Evolutionary conservation across 805 yeast species (phyloP).

Genomic region (Ogataea methylovora): DNA sequence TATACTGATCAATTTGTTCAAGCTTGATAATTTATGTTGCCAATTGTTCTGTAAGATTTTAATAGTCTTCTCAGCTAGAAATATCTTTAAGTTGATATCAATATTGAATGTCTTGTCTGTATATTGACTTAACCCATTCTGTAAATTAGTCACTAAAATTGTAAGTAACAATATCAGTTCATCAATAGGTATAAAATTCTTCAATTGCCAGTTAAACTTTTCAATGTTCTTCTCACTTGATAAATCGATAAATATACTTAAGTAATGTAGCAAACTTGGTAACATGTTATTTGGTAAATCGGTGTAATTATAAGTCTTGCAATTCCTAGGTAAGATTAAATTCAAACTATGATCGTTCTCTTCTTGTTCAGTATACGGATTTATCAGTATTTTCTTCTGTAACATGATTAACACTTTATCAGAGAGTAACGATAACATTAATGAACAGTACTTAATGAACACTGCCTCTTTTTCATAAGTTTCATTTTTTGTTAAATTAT

Average conservation of each 20-base stretch:
- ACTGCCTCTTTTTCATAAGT: conserved; percentile 27
- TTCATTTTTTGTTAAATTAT: conserved; percentile 14
- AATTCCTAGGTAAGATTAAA: conserved; percentile 4
- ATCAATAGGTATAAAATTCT: conserved; percentile 54
- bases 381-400: conserved; percentile 28
- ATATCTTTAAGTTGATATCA: conserved; percentile 25
- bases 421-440: conserved; percentile 42
- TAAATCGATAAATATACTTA: conserved; percentile 46
- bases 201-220: conserved; percentile 50
- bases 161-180: conserved; percentile 46
- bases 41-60: conserved; percentile 13
- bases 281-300: conserved; percentile 45
- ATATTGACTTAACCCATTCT: conserved; percentile 21
- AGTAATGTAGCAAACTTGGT: conserved; percentile 49
- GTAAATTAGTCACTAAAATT: conserved; percentile 45
- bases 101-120: conserved; percentile 8
- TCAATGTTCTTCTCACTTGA: conserved; percentile 28
- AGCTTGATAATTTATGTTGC: conserved; percentile 17
- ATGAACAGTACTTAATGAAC: conserved; percentile 39
- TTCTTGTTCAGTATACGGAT: conserved; percentile 7
- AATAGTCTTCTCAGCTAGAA: conserved; percentile 14
- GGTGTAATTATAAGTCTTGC: conserved; percentile 39
- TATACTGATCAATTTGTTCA: conserved; percentile 14
- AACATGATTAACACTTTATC: conserved; percentile 43
- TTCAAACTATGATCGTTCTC: conserved; percentile 7